Base-by-base conservation (phyloP, 2,329 filamentous ascomycete species). In the Pseudogymnoascus sp. region DNA sequence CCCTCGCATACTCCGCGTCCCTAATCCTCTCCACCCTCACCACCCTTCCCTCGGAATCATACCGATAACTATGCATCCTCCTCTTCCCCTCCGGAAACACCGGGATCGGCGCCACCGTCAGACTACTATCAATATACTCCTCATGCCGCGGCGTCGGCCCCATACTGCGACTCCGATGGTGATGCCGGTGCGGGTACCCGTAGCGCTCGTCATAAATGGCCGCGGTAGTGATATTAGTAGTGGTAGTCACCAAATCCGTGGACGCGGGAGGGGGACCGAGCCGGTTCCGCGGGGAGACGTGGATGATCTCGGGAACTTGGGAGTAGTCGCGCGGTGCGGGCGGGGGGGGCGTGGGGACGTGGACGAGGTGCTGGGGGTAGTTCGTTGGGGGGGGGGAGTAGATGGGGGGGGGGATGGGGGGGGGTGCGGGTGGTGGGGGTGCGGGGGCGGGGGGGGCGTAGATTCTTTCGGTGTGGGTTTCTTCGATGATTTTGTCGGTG, bases 1-100 rank as follows among this genome's bases (percentile, higher is more conserved):
- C 26, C 81, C 78, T 65, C 81, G 79, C 21, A 44, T 81, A 81
- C 74, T 91, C 87, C 5, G 81, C 82, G 76, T 93, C 89, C 1
- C 93, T 79, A 1, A 83, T 83, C 64, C 93, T 91, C 72, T 95
- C 89, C 33, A 85, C 81, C 60, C 86, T 83, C 68, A 95, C 87
- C 9, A 91, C 87, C n/a, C 17, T 85, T 81, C 61, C 36, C 36
- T 40, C 28, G 6, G 8, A 5, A 7, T 31, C 28, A 31, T 31
- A 31, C 28, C 28, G 28, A 31, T 31, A 9, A 26, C 23, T 26
- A 3, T 6, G 3, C 23, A 26, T 6, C 23, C 23, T 3, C 23
- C 23, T 26, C 23, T 26, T 31, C 28, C 8, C 28, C 28, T 9
- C 28, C 28, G 28, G 28, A 31, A 31, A 31, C 17, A 76, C 67